Conservation (phyloP, 805 yeast species). For the Yueomyces sp. region DNA sequence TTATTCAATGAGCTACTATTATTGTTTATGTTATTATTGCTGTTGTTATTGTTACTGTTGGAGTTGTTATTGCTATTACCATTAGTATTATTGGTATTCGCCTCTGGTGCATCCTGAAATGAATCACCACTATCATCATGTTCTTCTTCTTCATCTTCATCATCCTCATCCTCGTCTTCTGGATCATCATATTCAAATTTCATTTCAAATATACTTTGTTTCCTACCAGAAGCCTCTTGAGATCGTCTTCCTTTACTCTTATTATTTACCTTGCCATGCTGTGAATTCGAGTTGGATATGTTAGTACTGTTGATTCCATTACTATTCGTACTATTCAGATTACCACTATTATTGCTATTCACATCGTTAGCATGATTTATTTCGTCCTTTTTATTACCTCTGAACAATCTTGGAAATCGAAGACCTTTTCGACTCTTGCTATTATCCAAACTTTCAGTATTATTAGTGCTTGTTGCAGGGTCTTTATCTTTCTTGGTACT, state of each 20-base stretch:
- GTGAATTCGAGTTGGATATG: background rate
- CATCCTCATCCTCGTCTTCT: slow-evolving; percentile 22
- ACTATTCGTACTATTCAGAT: background rate
- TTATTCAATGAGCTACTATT: background rate
- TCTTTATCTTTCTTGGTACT: background rate
- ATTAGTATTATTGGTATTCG: background rate
- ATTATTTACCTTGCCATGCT: background rate
- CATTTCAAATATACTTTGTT: slow-evolving; percentile 11
- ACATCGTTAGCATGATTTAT: background rate
- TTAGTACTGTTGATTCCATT: background rate
- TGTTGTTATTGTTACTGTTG: background rate
- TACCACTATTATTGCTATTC: background rate
- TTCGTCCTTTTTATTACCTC: slow-evolving; percentile 7
- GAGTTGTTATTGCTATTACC: background rate
- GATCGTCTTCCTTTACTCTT: background rate
- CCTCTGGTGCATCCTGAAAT: background rate
- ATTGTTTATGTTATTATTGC: background rate
- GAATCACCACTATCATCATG: slow-evolving; percentile 10
- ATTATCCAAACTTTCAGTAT: slow-evolving; percentile 5
- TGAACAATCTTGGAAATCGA: slow-evolving; percentile 16
- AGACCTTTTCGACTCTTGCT: slow-evolving; percentile 6
- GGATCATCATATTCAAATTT: slow-evolving; percentile 21
- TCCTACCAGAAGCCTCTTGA: background rate
- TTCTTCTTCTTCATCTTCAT: slow-evolving; percentile 20
- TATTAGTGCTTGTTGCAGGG: slow-evolving; percentile 5